A percentile compares a stretch with the other conserved stretches of the same genome.
Conservation (phyloP, 768 basidiomycete species). For the Coprinopsis sp. region DNA sequence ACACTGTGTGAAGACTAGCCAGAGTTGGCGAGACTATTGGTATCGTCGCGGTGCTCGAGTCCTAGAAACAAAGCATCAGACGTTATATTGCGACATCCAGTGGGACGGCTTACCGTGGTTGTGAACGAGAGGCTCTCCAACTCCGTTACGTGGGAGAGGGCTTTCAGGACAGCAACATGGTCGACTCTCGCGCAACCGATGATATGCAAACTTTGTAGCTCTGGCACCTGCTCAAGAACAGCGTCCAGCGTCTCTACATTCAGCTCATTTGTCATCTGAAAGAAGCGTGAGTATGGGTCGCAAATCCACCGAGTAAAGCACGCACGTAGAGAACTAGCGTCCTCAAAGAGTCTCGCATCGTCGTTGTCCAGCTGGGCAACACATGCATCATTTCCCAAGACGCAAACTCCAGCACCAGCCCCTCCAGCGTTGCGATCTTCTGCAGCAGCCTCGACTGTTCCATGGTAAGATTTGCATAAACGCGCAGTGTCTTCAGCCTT, state of each 20-base stretch:
- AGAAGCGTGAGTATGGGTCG: not conserved
- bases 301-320: slow-evolving; percentile 9
- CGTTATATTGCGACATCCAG: not conserved
- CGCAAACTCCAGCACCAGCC: slow-evolving; percentile 52
- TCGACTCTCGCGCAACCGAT: slow-evolving; percentile 55
- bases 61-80: slow-evolving; percentile 23
- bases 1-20: slow-evolving; percentile 43
- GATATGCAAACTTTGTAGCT: slow-evolving; percentile 55
- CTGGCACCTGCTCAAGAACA: slow-evolving; percentile 45
- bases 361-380: slow-evolving; percentile 58
- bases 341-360: slow-evolving; percentile 14
- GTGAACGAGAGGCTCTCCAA: slow-evolving; percentile 62
- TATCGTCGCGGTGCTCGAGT: slow-evolving; percentile 27
- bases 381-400: slow-evolving; percentile 58
- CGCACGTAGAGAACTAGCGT: slow-evolving; percentile 56
- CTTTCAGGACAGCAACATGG: slow-evolving; percentile 44
- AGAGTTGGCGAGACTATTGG: slow-evolving; percentile 29
- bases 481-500: slow-evolving; percentile 41
- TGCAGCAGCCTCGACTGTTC: slow-evolving; percentile 43
- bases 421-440: slow-evolving; percentile 40
- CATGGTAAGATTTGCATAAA: slow-evolving; percentile 49
- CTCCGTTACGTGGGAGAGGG: slow-evolving; percentile 43
- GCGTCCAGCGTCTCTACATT: slow-evolving; percentile 47
- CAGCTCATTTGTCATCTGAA: slow-evolving; percentile 52
- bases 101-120: slow-evolving; percentile 41